phyloP scores from a whole-genome alignment of 1,139 yeast species.

The Taiozyma sp. region DNA sequence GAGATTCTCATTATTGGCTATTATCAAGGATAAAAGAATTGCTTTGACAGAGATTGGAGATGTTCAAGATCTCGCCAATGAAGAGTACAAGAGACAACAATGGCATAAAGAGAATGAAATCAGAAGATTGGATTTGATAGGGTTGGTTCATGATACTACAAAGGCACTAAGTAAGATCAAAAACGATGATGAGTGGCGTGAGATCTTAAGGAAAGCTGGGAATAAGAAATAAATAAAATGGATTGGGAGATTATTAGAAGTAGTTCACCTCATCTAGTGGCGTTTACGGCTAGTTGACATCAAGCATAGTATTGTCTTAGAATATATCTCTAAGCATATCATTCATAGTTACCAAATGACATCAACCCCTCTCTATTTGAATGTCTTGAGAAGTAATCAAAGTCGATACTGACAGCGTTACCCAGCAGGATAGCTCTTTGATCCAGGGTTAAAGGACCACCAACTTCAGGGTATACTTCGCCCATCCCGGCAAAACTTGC shows the following conservation, averaged over 20 bases:
- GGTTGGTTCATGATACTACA: constrained; percentile 43
- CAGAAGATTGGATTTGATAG: constrained; percentile 52
- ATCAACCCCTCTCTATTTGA: constrained; percentile 12
- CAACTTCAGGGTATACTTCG: constrained; percentile 15
- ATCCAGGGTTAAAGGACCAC: constrained; percentile 48
- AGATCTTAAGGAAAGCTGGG: constrained; percentile 29
- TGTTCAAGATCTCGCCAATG: constrained; percentile 28
- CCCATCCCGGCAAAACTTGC: constrained; percentile 13
- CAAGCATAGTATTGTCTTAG: not conserved
- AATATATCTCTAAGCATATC: not conserved
- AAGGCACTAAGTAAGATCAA: constrained; percentile 34
- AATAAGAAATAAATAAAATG: not conserved
- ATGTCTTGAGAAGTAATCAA: constrained; percentile 69
- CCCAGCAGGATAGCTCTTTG: constrained; percentile 84
- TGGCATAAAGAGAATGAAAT: constrained; percentile 39
- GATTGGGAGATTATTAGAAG: not conserved
- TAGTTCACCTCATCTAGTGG: no score
- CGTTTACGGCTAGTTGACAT: no score
- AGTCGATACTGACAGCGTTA: constrained; percentile 87
- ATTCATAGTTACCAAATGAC: constrained; percentile 8
- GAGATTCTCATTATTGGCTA: constrained; percentile 54
- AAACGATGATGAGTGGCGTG: constrained; percentile 42
- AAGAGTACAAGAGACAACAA: constrained; percentile 30
- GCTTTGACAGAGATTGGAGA: constrained; percentile 36
- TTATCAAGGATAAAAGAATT: constrained; percentile 46